A percentile compares a stretch with the other conserved stretches of the same genome.
Evolutionary conservation across 257 asterid genomes (phyloP).

Genomic region (Solanum piurae): DNA sequence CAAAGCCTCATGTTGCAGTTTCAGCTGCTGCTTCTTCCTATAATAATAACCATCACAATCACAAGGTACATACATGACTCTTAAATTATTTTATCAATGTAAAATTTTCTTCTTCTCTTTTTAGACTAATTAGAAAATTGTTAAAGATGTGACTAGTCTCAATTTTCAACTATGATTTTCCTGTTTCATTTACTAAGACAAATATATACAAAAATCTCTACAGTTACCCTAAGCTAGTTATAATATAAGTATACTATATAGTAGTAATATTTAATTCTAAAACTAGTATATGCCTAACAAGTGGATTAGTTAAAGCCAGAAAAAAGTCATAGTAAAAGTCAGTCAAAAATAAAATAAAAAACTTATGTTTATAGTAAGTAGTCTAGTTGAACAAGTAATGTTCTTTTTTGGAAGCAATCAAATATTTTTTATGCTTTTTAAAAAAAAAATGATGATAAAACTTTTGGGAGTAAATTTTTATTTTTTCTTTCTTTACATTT

Average conservation of each 20-base stretch:
- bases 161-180: slow-evolving; percentile 61
- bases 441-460: background rate
- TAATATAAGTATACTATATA: background rate
- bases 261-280: background rate
- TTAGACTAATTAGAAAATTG: background rate
- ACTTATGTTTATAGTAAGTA: slow-evolving; percentile 1
- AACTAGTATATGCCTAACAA: slow-evolving; percentile 15
- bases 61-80: slow-evolving; percentile 45
- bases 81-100: background rate
- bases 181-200: slow-evolving; percentile 65
- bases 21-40: background rate
- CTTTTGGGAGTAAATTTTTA: background rate
- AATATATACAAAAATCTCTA: slow-evolving; percentile 7
- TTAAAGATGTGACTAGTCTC: slow-evolving; percentile 39
- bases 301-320: slow-evolving; percentile 13
- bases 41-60: slow-evolving; percentile 25
- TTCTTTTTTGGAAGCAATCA: slow-evolving; percentile 17
- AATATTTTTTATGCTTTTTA: background rate
- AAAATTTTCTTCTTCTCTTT: background rate
- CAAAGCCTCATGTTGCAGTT: background rate
- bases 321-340: background rate
- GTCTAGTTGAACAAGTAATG: slow-evolving; percentile 26
- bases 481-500: background rate
- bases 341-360: background rate
- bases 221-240: background rate